These are phyloP conservation scores for Ochetophila trinervis DNA, from an alignment of 306 rosid species.

Conservation along the genomic window DNA sequence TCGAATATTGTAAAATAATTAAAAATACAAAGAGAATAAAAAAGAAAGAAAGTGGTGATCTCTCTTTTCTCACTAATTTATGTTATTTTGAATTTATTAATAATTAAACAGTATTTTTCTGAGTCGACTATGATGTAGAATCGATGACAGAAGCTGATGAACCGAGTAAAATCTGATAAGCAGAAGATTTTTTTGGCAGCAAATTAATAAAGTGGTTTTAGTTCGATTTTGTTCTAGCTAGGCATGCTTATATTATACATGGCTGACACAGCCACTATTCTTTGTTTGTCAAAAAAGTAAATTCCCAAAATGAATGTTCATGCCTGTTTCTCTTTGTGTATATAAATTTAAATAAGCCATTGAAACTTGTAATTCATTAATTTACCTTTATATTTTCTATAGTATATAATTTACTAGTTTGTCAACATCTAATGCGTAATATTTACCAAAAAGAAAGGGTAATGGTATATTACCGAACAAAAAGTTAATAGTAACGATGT, in stretches of 20 bases:
- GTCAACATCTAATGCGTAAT: no score
- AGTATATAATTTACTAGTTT: not conserved
- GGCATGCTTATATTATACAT: slow-evolving; percentile 60
- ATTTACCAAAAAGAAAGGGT: no score
- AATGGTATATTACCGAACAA: no score
- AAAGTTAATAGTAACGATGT: no score
- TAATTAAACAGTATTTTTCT: slow-evolving; percentile 6
- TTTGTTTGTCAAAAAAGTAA: slow-evolving; percentile 49
- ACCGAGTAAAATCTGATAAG: slow-evolving; percentile 30
- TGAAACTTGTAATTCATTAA: slow-evolving; percentile 30
- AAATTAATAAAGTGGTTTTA: slow-evolving; percentile 16
- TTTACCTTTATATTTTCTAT: slow-evolving; percentile 15
- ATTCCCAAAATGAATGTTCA: slow-evolving; percentile 37
- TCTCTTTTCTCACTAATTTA: no score
- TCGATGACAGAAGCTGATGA: slow-evolving; percentile 10
- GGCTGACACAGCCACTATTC: slow-evolving; percentile 73
- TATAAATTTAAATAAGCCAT: not conserved
- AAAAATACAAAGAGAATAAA: no score
- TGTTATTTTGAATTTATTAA: no score
- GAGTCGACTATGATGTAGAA: not conserved
- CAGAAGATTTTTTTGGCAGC: slow-evolving; percentile 30
- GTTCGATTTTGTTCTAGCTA: slow-evolving; percentile 30
- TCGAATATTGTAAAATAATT: not conserved
- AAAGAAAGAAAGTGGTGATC: no score
- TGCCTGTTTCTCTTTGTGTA: slow-evolving; percentile 3